Evolutionary conservation across 257 asterid species (phyloP), one percentile per base, ranked within the genome.

Genomic region (Phtheirospermum japonicum): DNA sequence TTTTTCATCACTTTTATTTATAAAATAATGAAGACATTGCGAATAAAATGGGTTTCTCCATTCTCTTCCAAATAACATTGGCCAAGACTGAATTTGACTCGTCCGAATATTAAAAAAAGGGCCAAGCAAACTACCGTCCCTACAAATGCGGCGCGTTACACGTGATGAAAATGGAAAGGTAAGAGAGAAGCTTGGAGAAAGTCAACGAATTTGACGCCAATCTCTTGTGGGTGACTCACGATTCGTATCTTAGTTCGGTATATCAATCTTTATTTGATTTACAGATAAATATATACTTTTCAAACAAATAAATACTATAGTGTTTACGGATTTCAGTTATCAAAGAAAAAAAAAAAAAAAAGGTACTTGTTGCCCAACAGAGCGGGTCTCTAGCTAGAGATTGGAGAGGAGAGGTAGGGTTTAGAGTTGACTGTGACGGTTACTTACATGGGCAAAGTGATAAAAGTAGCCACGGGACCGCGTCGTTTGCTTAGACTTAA

Each of bases 61-160:
- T 6, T n/a, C n/a, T n/a, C n/a, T n/a, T n/a, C n/a, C n/a, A n/a
- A n/a, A n/a, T n/a, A n/a, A n/a, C n/a, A n/a, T n/a, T n/a, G n/a
- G n/a, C n/a, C n/a, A n/a, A 36, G 42, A 36, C 42, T 36, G 42
- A 36, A 36, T 6, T 36, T 36, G 42, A 36, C 42, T 36, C 10
- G 42, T 36, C 4, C 42, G 42, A 36, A 36, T 36, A 6, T 36
- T 2, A 23, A 23, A 23, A 23, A 23, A 23, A 23, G 28, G 28
- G 28, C 10, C 4, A 36, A 36, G 28, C 28, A 40, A 73, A 70
- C 54, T 76, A 72, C 76, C 76, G 80, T 56, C 77, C 86, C 85
- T 71, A 79, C n/a, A 34, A 37, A 62, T 71, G 79, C 82, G 89
- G 82, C 89, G 77, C 68, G 68, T 76, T 75, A 69, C 94, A 78